Evolutionary conservation across 2,329 filamentous ascomycete genomes (phyloP), one percentile per base, ranked within the genome.

Genomic region (Mollisiaceae sp.): DNA sequence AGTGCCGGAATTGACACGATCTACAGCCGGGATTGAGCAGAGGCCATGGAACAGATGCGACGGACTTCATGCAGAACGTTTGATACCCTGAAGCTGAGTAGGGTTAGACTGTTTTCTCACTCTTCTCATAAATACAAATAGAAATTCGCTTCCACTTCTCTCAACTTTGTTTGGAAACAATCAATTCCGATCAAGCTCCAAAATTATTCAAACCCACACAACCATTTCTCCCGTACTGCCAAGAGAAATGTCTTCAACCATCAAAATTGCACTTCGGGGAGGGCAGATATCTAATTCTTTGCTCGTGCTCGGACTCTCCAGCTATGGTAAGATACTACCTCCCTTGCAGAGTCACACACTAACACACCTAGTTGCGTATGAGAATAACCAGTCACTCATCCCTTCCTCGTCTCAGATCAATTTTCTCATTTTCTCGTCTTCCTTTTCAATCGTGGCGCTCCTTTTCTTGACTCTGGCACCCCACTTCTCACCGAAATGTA

Each of bases 401-500:
- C 60, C 55, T 36, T 62, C 60, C 11, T 54, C 54, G 0, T 20
- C 39, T 47, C 52, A 62, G 50, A 62, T 62, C 18, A 57, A 57
- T 6, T 57, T 62, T 6, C 60, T 58, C 8, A 50, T 62, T 39
- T 62, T 62, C 41, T 18, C 43, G 11, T 24, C 60, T 14, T n/a
- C 52, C 4, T 62, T 57, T 27, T 62, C 60, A 32, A 45, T 62
- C 18, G 8, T 62, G 14, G 18, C 60, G n/a, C 14, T 62, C 11
- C 52, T 62, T 35, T 58, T 62, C n/a, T 45, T 62, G n/a, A 52
- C 57, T 22, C 24, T 62, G n/a, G 24, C 27, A 43, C 60, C 60
- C 36, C 60, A 24, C 15, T 24, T 62, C 38, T 35, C 52, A 18
- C 52, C 52, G 6, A 62, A 47, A 36, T 24, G 60, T 58, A 62